Conservation (phyloP, 1,284 basidiomycete species). For the Hypsizygus ulmarius region DNA sequence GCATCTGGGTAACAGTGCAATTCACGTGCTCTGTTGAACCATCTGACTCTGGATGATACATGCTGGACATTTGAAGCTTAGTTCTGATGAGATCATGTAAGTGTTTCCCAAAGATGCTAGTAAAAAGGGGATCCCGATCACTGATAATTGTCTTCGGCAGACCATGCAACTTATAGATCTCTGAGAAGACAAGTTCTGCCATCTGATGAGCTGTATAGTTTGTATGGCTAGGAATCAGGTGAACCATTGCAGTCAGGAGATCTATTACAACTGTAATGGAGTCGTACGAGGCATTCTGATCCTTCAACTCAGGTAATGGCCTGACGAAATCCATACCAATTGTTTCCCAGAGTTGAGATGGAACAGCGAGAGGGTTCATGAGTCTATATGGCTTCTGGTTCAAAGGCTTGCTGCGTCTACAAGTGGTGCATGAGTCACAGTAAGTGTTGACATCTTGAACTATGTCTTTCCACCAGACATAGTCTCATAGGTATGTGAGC, state of each 20-base stretch:
- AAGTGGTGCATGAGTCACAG: constrained; percentile 29
- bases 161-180: constrained; percentile 4
- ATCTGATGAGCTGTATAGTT: too few relatives aligned
- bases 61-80: neutral
- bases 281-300: constrained; percentile 18
- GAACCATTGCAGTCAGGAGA: constrained; percentile 33
- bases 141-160: constrained; percentile 21
- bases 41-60: constrained; percentile 3
- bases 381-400: constrained; percentile 33
- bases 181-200: too few relatives aligned
- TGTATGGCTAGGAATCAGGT: constrained; percentile 29
- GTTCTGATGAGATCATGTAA: constrained; percentile 17
- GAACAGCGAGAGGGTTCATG: constrained; percentile 30
- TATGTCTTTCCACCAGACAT: constrained; percentile 36
- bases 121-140: constrained; percentile 23
- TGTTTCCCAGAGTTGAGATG: constrained; percentile 29
- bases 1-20: constrained; percentile 15
- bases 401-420: constrained; percentile 24
- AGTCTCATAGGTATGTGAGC: constrained; percentile 23
- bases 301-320: constrained; percentile 20
- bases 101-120: constrained; percentile 20
- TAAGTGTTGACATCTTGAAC: constrained; percentile 22
- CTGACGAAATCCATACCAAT: constrained; percentile 39
- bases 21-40: constrained; percentile 1
- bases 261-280: constrained; percentile 32